These are phyloP conservation scores for Toxicodendron radicans DNA, from an alignment of 345 rosid genomes.

Conservation along the genomic window DNA sequence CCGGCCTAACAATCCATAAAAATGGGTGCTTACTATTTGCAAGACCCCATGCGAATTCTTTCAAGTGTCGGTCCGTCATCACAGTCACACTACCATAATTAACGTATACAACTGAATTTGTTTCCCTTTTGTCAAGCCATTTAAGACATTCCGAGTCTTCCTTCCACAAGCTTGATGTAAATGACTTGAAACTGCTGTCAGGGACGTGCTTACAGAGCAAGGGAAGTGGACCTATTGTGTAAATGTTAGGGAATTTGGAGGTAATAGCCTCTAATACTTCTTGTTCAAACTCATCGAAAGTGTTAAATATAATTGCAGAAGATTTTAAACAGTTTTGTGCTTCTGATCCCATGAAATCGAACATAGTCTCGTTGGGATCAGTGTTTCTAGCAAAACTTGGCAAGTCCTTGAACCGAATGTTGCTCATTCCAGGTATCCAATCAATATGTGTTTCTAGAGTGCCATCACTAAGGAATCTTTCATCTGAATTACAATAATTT, in stretches of 20 bases:
- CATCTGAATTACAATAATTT: constrained; percentile 15
- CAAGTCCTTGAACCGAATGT: constrained; percentile 27
- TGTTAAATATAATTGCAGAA: constrained; percentile 26
- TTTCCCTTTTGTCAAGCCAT: constrained; percentile 23
- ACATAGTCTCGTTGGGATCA: constrained; percentile 22
- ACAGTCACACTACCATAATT: constrained; percentile 30
- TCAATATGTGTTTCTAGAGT: constrained; percentile 25
- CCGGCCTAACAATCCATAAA: constrained; percentile 33
- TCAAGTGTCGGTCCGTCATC: constrained; percentile 19
- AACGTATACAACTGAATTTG: constrained; percentile 26
- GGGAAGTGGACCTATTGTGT: constrained; percentile 25
- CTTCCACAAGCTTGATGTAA: constrained; percentile 23
- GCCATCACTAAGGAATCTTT: constrained; percentile 25
- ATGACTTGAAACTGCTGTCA: not conserved
- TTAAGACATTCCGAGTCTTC: constrained; percentile 25
- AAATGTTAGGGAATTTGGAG: constrained; percentile 23
- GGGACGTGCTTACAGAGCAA: constrained; percentile 12
- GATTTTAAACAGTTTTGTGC: constrained; percentile 16
- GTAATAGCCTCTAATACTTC: constrained; percentile 21
- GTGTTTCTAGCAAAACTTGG: constrained; percentile 27
- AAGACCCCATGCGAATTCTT: constrained; percentile 31
- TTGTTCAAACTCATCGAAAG: constrained; percentile 26
- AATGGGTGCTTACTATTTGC: constrained; percentile 29
- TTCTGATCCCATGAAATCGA: constrained; percentile 25
- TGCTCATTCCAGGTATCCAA: constrained; percentile 32